Evolutionary conservation across 2,329 filamentous ascomycete genomes (phyloP).

Genomic region (Macrophomina tecta): DNA sequence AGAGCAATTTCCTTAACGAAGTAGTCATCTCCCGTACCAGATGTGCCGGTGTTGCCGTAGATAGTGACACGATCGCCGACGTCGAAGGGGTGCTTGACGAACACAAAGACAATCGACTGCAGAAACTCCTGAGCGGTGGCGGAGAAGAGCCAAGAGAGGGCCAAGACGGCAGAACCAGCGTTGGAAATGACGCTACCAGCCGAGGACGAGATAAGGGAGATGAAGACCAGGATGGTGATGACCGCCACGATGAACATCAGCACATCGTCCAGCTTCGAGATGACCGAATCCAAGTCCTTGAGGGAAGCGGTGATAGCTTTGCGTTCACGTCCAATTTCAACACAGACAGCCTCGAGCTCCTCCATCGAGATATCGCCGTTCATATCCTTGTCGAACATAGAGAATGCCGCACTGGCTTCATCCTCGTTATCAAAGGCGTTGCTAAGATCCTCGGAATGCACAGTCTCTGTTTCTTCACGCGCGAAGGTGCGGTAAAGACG

Average conservation of each 20-base stretch:
- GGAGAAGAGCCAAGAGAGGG: slow-evolving; percentile 89
- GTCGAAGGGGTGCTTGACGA: slow-evolving; percentile 96
- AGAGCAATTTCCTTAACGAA: slow-evolving; percentile 94
- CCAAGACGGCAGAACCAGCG: slow-evolving; percentile 84
- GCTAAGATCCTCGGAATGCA: slow-evolving; percentile 78
- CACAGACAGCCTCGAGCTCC: slow-evolving; percentile 89
- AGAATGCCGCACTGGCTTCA: slow-evolving; percentile 86
- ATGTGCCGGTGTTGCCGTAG: slow-evolving; percentile 86
- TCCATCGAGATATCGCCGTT: slow-evolving; percentile 97
- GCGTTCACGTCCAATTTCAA: slow-evolving; percentile 91
- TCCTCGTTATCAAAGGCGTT: slow-evolving; percentile 80
- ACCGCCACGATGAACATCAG: slow-evolving; percentile 85
- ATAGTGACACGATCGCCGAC: slow-evolving; percentile 92
- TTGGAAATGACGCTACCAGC: slow-evolving; percentile 92
- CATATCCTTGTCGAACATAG: slow-evolving; percentile 94
- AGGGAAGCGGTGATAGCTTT: slow-evolving; percentile 94
- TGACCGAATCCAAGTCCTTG: slow-evolving; percentile 93
- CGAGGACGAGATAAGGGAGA: slow-evolving; percentile 87
- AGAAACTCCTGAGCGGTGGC: slow-evolving; percentile 93
- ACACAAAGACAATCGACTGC: slow-evolving; percentile 93
- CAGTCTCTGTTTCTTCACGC: slow-evolving; percentile 74
- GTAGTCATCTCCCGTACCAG: slow-evolving; percentile 85
- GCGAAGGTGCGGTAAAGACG: slow-evolving; percentile 88
- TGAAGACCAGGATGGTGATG: slow-evolving; percentile 82
- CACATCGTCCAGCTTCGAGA: slow-evolving; percentile 85